Percentiles rank a stretch among this genome's conserved stretches.
Evolutionary conservation across 805 yeast species (phyloP).

Genomic region (Ogataea sp.): DNA sequence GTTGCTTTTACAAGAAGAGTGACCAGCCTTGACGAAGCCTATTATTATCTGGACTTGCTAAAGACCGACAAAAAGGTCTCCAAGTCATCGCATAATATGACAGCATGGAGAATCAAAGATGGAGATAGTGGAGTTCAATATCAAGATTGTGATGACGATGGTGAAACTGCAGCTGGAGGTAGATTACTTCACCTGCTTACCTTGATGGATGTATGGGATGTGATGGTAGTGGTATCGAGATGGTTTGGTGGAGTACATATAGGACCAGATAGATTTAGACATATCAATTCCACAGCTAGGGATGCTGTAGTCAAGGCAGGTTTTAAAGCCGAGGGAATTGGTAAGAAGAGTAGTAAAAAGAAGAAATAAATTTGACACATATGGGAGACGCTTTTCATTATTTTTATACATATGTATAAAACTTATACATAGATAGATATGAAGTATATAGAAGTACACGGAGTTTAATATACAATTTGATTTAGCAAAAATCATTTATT

Average conservation of each 20-base stretch:
- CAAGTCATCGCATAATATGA: constrained; percentile 72
- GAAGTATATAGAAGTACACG: too few relatives aligned
- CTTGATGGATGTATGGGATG: constrained; percentile 71
- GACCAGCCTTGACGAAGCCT: constrained; percentile 60
- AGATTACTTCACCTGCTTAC: constrained; percentile 72
- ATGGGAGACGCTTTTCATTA: neutral
- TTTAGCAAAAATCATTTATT: neutral
- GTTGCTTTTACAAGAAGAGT: constrained; percentile 67
- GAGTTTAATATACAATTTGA: too few relatives aligned
- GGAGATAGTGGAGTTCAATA: constrained; percentile 41
- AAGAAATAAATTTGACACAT: constrained; percentile 12
- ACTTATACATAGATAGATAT: too few relatives aligned
- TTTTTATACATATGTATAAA: neutral
- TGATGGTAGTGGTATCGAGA: constrained; percentile 77
- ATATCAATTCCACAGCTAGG: constrained; percentile 82
- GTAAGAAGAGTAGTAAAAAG: constrained; percentile 15
- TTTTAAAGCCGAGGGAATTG: constrained; percentile 23
- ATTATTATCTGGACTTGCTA: constrained; percentile 39
- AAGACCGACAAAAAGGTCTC: constrained; percentile 59
- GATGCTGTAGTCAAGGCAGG: constrained; percentile 71
- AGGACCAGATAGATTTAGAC: constrained; percentile 93
- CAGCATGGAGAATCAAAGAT: constrained; percentile 74
- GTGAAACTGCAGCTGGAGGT: constrained; percentile 94
- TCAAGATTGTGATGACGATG: constrained; percentile 95
- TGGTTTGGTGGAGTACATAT: constrained; percentile 92